Conservation (phyloP, 1,139 yeast genomes). For the Scheffersomyces insectosa region DNA sequence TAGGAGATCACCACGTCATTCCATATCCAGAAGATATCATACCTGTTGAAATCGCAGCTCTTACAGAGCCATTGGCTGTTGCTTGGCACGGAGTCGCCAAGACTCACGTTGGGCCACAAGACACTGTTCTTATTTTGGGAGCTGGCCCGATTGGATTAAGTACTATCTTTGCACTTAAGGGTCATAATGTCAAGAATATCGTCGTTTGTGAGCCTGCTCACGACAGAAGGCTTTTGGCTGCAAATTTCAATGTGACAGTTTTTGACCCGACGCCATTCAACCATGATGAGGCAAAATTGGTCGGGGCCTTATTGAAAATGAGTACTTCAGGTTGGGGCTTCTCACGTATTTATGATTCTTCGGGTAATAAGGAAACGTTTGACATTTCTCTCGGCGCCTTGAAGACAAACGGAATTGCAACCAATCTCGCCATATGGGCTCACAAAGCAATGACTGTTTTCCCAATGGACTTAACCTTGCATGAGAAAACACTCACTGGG, state of each 20-base stretch:
- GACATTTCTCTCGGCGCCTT: constrained; percentile 51
- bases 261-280: constrained; percentile 43
- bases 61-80: constrained; percentile 47
- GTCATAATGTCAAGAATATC: constrained; percentile 52
- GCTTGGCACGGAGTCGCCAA: constrained; percentile 50
- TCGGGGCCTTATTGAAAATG: constrained; percentile 31
- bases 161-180: constrained; percentile 55
- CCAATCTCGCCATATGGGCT: constrained; percentile 61
- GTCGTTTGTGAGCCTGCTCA: constrained; percentile 63
- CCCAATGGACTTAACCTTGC: constrained; percentile 47
- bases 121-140: constrained; percentile 54
- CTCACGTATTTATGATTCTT: constrained; percentile 59
- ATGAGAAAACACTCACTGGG: constrained; percentile 46
- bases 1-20: constrained; percentile 35
- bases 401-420: constrained; percentile 61
- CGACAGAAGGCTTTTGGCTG: constrained; percentile 55
- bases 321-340: constrained; percentile 55
- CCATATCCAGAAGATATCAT: constrained; percentile 31
- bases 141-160: constrained; percentile 68
- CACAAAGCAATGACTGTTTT: constrained; percentile 36
- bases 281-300: constrained; percentile 31
- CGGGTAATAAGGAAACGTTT: constrained; percentile 59
- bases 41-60: constrained; percentile 48
- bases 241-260: constrained; percentile 47
- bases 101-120: constrained; percentile 40